Evolutionary conservation across 2,329 filamentous ascomycete species (phyloP).

Genomic region (Sclerotinia glacialis): DNA sequence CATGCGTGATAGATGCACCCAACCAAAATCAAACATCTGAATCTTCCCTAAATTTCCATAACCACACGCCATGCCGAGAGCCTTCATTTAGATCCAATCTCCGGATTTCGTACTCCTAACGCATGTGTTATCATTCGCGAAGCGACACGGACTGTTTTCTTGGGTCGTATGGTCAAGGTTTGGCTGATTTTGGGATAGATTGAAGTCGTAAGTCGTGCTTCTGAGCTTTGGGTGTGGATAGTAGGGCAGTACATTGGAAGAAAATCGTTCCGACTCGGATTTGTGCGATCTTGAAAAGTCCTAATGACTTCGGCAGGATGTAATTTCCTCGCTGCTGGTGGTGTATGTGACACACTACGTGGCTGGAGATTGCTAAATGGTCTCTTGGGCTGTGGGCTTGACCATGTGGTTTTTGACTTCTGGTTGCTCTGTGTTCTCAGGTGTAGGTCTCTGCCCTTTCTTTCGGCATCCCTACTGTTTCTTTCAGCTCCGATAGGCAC

Average conservation of each 20-base stretch:
- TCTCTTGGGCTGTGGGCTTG: background rate
- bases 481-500: background rate
- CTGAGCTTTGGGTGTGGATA: background rate
- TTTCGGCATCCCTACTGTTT: no score
- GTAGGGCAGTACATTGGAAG: background rate
- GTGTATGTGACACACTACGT: background rate
- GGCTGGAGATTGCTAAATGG: background rate
- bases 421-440: background rate
- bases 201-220: background rate
- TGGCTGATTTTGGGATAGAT: background rate
- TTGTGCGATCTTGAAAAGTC: background rate
- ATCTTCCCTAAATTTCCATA: background rate
- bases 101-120: background rate
- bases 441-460: background rate
- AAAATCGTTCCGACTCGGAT: background rate
- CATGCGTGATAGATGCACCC: no score
- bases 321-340: background rate
- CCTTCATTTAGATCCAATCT: background rate
- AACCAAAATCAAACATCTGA: background rate
- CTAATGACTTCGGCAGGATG: constrained; percentile 1
- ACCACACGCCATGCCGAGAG: background rate
- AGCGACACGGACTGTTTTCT: background rate
- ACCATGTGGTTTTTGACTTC: no score
- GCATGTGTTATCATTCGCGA: constrained; percentile 7
- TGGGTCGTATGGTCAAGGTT: background rate